Percentiles rank a stretch among this genome's conserved stretches.
Evolutionary conservation across 805 yeast genomes (phyloP).

Genomic region (Priceomyces medius): DNA sequence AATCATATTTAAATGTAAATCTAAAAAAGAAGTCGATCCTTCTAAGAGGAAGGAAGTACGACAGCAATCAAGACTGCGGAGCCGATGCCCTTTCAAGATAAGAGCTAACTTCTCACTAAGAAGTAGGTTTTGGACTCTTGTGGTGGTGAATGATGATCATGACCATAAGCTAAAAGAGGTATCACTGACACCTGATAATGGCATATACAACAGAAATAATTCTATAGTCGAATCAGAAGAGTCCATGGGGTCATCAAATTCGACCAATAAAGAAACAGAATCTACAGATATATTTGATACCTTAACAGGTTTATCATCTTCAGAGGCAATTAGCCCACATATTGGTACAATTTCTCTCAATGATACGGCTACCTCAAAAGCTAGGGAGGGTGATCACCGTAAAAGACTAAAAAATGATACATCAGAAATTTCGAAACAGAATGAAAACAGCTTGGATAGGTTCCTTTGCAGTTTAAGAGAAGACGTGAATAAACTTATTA

Average conservation of each 20-base stretch:
- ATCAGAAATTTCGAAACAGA: not conserved
- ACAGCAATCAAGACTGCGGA: conserved; percentile 20
- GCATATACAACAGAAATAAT: not conserved
- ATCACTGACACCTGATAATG: not conserved
- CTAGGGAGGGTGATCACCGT: not conserved
- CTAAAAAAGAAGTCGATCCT: conserved; percentile 19
- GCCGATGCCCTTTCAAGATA: conserved; percentile 61
- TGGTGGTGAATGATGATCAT: conserved; percentile 58
- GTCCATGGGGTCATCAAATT: not conserved
- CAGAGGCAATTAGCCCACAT: conserved; percentile 1
- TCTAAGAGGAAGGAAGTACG: conserved; percentile 10
- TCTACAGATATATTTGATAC: conserved; percentile 7
- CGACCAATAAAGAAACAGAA: conserved; percentile 2
- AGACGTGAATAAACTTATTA: conserved; percentile 9
- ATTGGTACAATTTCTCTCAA: not conserved
- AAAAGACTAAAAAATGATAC: not conserved
- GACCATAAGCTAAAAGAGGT: conserved; percentile 39
- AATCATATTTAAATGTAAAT: conserved; percentile 62
- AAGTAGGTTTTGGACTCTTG: conserved; percentile 56
- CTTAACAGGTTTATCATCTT: conserved; percentile 5
- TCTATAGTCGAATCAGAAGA: conserved; percentile 1
- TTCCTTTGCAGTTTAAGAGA: conserved; percentile 6
- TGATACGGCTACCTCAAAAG: not conserved
- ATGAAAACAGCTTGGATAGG: not conserved
- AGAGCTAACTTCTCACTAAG: conserved; percentile 60